Percentiles rank a stretch among this genome's conserved stretches.
Conservation (phyloP, 495 filamentous ascomycete species). For the Corynascus novoguineensis region DNA sequence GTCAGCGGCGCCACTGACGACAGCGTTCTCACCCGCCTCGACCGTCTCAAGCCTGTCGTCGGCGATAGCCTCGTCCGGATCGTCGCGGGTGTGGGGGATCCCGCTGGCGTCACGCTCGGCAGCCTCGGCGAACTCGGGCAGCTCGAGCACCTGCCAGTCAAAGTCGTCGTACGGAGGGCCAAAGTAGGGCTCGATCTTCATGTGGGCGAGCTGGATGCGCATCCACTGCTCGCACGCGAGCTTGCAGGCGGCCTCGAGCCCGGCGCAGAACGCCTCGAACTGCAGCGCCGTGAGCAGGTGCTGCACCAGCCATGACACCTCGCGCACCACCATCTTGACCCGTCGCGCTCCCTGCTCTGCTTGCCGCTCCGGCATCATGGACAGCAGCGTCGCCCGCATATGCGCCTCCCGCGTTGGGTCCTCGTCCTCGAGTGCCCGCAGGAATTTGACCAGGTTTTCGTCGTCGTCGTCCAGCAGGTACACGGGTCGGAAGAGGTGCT, state of each 20-base stretch:
- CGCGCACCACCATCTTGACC: conserved; percentile 33
- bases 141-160: conserved; percentile 36
- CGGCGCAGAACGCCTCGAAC: conserved; percentile 31
- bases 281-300: conserved; percentile 31
- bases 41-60: conserved; percentile 24
- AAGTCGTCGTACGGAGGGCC: conserved; percentile 37
- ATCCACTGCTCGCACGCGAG: conserved; percentile 35
- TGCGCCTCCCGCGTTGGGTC: conserved; percentile 33
- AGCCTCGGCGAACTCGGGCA: conserved; percentile 30
- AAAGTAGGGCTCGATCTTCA: conserved; percentile 39
- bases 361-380: conserved; percentile 31
- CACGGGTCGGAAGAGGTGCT: conserved; percentile 34
- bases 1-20: conserved; percentile 7
- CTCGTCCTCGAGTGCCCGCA: conserved; percentile 32
- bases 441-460: conserved; percentile 29
- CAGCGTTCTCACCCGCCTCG: conserved; percentile 9
- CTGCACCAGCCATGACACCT: conserved; percentile 37
- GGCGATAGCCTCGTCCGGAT: conserved; percentile 4
- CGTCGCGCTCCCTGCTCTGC: conserved; percentile 26
- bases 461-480: conserved; percentile 35
- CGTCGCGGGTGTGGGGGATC: neutral
- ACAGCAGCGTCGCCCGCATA: conserved; percentile 27
- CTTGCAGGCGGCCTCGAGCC: conserved; percentile 30
- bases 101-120: conserved; percentile 11
- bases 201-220: conserved; percentile 30